Conservation (phyloP, 495 filamentous ascomycete genomes). For the Daldinia concentrica region DNA sequence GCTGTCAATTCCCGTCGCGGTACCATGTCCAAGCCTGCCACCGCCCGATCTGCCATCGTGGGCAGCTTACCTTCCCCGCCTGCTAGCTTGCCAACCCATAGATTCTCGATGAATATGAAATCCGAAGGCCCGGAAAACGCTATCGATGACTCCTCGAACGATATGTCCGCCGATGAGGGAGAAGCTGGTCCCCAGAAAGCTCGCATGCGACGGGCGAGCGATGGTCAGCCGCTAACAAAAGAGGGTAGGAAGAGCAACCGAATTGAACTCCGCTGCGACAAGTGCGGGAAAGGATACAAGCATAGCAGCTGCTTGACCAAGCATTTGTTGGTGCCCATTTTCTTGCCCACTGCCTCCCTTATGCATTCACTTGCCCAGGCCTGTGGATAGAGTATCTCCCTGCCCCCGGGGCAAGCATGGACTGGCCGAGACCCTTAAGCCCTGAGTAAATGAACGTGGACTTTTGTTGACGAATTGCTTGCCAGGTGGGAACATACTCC, state of each 20-base stretch:
- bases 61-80: conserved; percentile 68
- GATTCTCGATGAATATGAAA: conserved; percentile 52
- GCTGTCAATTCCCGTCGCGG: conserved; percentile 58
- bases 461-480: conserved; percentile 53
- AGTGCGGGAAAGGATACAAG: conserved; percentile 99
- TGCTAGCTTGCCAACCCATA: conserved; percentile 56
- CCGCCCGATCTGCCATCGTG: conserved; percentile 55
- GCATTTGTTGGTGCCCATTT: conserved; percentile 95
- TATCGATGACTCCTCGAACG: conserved; percentile 65
- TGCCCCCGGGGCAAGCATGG: conserved; percentile 37
- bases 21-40: conserved; percentile 60
- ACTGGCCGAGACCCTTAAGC: conserved; percentile 40
- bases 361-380: conserved; percentile 49
- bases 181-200: conserved; percentile 70
- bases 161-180: conserved; percentile 65
- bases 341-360: conserved; percentile 52
- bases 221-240: conserved; percentile 81
- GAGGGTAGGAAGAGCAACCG: conserved; percentile 78
- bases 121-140: conserved; percentile 62
- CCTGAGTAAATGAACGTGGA: conserved; percentile 44
- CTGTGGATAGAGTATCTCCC: conserved; percentile 40
- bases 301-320: conserved; percentile 99
- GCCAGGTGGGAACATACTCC: conserved; percentile 99
- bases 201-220: conserved; percentile 83
- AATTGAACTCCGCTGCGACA: conserved; percentile 92